A percentile compares a stretch with the other conserved stretches of the same genome.
These are phyloP conservation scores for Xylaria sp. DNA, from an alignment of 495 filamentous ascomycete species.

Conservation along the genomic window DNA sequence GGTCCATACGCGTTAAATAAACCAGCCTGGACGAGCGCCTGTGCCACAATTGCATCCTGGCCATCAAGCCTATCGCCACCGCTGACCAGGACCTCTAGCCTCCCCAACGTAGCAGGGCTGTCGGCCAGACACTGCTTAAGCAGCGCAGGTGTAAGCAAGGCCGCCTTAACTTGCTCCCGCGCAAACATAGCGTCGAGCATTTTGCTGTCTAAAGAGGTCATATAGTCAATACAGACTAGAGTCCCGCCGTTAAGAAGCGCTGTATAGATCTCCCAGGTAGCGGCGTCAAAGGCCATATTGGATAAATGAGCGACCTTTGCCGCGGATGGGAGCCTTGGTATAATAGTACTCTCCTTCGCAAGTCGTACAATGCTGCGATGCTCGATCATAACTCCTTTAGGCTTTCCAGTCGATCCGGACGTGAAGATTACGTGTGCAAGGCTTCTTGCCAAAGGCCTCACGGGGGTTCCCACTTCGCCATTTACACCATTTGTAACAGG, in stretches of 20 bases:
- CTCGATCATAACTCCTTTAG: conserved; percentile 48
- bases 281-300: conserved; percentile 37
- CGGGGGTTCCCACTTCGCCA: not conserved
- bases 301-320: conserved; percentile 29
- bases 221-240: conserved; percentile 24
- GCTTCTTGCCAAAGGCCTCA: not conserved
- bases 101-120: not conserved
- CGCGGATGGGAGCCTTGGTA: not conserved
- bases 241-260: conserved; percentile 38
- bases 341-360: not conserved
- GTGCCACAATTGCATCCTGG: conserved; percentile 12
- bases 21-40: conserved; percentile 36
- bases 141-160: conserved; percentile 10
- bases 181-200: not conserved
- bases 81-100: not conserved
- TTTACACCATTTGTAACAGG: not conserved
- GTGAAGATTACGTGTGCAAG: conserved; percentile 39
- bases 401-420: conserved; percentile 51
- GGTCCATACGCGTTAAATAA: conserved; percentile 64
- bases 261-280: conserved; percentile 34
- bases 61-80: conserved; percentile 4
- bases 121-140: not conserved
- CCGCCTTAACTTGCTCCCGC: not conserved
- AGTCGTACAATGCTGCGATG: conserved; percentile 39
- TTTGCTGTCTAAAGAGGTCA: conserved; percentile 23